A percentile compares a stretch with the other conserved stretches of the same genome.
Evolutionary conservation across 768 basidiomycete genomes (phyloP).

Genomic region (Fomitopsis serialis): DNA sequence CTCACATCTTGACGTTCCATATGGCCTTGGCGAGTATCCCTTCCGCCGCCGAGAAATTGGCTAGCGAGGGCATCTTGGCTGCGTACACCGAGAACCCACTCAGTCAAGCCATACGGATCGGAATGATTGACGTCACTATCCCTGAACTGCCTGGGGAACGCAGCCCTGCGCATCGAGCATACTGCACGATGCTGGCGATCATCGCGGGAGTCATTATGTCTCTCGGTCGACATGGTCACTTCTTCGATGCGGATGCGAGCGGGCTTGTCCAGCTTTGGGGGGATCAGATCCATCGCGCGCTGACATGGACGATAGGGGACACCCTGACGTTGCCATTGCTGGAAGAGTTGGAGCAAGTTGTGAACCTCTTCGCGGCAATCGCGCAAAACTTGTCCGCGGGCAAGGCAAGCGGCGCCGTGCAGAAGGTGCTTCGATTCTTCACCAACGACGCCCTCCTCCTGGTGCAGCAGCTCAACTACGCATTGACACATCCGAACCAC

Average conservation of each 20-base stretch:
- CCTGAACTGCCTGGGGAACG: conserved; percentile 71
- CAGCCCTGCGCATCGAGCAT: conserved; percentile 74
- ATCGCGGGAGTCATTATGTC: conserved; percentile 66
- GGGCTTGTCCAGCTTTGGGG: conserved; percentile 84
- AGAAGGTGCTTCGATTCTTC: conserved; percentile 65
- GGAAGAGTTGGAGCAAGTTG: conserved; percentile 79
- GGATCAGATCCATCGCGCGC: conserved; percentile 67
- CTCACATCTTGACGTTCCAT: conserved; percentile 81
- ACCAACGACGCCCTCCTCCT: conserved; percentile 63
- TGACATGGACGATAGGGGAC: conserved; percentile 81
- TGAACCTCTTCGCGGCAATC: conserved; percentile 73
- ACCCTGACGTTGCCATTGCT: conserved; percentile 70
- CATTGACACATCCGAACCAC: conserved; percentile 87
- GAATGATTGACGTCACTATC: conserved; percentile 59
- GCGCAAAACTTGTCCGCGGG: conserved; percentile 43
- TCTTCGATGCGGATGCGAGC: conserved; percentile 79
- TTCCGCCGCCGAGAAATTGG: conserved; percentile 77
- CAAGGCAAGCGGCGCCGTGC: conserved; percentile 45
- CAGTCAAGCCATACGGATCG: conserved; percentile 69
- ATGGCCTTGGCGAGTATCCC: conserved; percentile 76
- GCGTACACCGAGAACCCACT: conserved; percentile 84
- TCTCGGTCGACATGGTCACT: conserved; percentile 62
- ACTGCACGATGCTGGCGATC: conserved; percentile 81
- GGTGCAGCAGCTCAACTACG: conserved; percentile 85
- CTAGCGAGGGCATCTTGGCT: conserved; percentile 73